Conservation (phyloP, 176 grass and related monocot genomes). For the Rhipidocladum racemiflorum region DNA sequence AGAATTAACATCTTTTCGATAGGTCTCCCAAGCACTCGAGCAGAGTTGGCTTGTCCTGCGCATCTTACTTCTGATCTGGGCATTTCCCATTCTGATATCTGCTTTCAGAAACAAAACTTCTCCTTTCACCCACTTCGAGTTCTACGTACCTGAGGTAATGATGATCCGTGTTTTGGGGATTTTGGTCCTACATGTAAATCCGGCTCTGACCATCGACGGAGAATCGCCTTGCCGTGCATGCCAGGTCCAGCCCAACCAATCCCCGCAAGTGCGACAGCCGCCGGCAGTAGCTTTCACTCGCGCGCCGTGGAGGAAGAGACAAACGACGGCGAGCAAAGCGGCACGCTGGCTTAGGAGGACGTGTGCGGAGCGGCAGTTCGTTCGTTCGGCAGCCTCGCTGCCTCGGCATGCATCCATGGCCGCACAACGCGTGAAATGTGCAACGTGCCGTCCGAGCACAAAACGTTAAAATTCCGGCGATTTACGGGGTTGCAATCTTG, state of each 20-base stretch:
- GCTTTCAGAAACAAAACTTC: neutral
- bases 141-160: too few relatives aligned
- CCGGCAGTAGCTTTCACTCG: neutral
- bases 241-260: neutral
- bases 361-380: too few relatives aligned
- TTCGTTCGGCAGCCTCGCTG: too few relatives aligned
- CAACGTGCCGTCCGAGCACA: neutral
- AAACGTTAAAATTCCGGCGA: neutral
- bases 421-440: too few relatives aligned
- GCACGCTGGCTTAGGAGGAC: too few relatives aligned
- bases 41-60: neutral
- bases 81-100: neutral
- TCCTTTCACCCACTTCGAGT: neutral
- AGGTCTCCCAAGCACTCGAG: neutral
- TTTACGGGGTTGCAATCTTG: neutral
- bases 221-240: neutral
- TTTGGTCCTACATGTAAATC: neutral
- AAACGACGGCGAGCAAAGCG: neutral
- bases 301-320: neutral
- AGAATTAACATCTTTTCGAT: too few relatives aligned
- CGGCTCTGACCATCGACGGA: neutral
- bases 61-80: neutral
- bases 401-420: neutral
- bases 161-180: too few relatives aligned
- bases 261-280: neutral